Evolutionary conservation across 768 basidiomycete species (phyloP).

Genomic region (Pisolithus microcarpus): DNA sequence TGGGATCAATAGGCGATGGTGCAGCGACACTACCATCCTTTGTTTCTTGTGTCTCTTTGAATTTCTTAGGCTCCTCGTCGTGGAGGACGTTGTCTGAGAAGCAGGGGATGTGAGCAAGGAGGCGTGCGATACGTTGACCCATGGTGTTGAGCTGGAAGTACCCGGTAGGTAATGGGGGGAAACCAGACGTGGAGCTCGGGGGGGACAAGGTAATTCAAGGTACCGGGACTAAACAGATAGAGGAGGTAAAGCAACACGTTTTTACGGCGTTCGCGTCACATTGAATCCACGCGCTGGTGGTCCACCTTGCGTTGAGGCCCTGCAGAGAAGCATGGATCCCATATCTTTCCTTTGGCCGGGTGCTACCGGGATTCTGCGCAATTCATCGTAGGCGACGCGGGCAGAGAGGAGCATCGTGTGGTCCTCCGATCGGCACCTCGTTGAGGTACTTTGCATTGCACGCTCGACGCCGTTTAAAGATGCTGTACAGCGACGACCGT

Average conservation of each 20-base stretch:
- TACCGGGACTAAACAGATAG: slow-evolving; percentile 19
- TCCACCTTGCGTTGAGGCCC: slow-evolving; percentile 20
- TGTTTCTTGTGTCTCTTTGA: background rate
- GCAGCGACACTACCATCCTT: background rate
- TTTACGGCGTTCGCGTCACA: slow-evolving; percentile 23
- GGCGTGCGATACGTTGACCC: slow-evolving; percentile 23
- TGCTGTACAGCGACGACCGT: too few relatives aligned
- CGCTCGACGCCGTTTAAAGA: too few relatives aligned
- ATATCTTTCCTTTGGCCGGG: slow-evolving; percentile 7
- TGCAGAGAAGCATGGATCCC: slow-evolving; percentile 21
- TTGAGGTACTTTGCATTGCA: too few relatives aligned
- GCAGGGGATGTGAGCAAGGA: slow-evolving; percentile 16
- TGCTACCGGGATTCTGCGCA: slow-evolving; percentile 13
- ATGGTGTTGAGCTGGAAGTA: slow-evolving; percentile 16
- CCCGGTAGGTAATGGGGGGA: slow-evolving; percentile 8
- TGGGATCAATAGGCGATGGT: background rate
- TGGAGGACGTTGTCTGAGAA: slow-evolving; percentile 10
- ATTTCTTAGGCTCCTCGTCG: slow-evolving; percentile 20
- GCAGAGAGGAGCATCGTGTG: background rate
- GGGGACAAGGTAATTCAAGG: slow-evolving; percentile 9
- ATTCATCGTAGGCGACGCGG: slow-evolving; percentile 1
- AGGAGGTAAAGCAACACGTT: slow-evolving; percentile 21
- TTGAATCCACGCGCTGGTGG: slow-evolving; percentile 16
- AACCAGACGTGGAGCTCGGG: background rate
- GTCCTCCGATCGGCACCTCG: too few relatives aligned